Base-by-base conservation (phyloP, 1,284 basidiomycete species). In the Leccinum ponderosum region DNA sequence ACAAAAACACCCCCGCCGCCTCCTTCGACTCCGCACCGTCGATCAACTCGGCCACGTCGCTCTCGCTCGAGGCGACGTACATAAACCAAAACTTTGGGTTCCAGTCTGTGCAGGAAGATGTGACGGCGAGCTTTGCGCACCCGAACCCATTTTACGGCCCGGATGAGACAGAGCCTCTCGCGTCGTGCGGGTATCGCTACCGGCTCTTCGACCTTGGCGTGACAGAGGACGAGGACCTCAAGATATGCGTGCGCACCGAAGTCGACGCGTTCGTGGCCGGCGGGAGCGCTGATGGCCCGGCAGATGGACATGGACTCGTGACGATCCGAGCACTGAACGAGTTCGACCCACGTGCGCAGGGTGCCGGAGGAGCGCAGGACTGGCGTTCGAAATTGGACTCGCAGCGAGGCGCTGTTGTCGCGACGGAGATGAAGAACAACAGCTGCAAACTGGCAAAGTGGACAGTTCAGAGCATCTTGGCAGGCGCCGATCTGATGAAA, bases 381-480 rank as follows among this genome's bases (percentile, higher is more conserved):
- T 99, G 97, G 97, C 88, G 96, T 55, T 86, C 91, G 55, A 97
- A 97, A 78, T 82, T 99, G 56, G 97, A 99, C 78, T 89, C 92
- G 7, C 96, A 98, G 78, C 89, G 96, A 62, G 97, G 97, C 71
- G 97, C 97, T 3, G 97, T 99, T 51, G 95, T 99, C 61, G 95
- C 97, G 53, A 97, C 95, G 48, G 97, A 99, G 82, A 98, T 99
- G 97, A 99, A 99, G 84, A 99, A 99, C 81, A 99, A 99, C 81
- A 94, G 91, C 72, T 96, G 91, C 81, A 99, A 99, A 79, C 86
- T 99, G 56, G 96, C 97, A 17, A 93, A 97, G 73, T 99, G 97
- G 93, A 91, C 97, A 0, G 92, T 98, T 33, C 96, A 98, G 81
- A 94, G 93, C 73, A 85, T 98, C 58, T 82, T 99, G 48, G 95